Evolutionary conservation across 495 filamentous ascomycete genomes (phyloP), one percentile per base, ranked within the genome.

Genomic region (Penicillium angulare): DNA sequence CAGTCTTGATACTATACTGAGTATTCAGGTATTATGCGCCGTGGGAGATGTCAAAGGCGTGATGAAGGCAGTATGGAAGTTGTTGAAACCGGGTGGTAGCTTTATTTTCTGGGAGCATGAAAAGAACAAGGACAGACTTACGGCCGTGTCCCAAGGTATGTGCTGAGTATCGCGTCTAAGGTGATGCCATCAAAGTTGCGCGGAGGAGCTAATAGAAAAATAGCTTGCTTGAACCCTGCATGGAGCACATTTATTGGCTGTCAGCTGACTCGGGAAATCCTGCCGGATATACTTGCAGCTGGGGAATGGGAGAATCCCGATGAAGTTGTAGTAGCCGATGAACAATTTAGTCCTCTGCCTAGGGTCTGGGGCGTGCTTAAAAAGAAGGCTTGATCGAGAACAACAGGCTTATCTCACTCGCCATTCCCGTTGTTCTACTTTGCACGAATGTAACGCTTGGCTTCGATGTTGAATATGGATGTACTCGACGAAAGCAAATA

Each of bases 101-200:
- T 67, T 77, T 44, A 53, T 77, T 7, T 73, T 77, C 46, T 76
- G 70, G 67, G 74, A 77, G 47, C 72, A 77, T 41, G 57, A 44
- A n/a, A 33, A 36, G 42, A 73, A 50, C 48, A 48, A 43, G 38
- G 47, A 72, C 22, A n/a, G 5, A 31, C 24, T 67, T 20, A 72
- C 72, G 32, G 46, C 41, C 27, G 32, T 50, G 13, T 49, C 29
- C 41, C 65, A 68, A 61, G 60, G 65, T 66, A 61, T 49, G 57
- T 54, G n/a, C 29, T 43, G 8, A 4, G 23, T 38, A 3, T 41
- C 31, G 20, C 17, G n/a, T n/a, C n/a, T n/a, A n/a, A n/a, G n/a
- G 36, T 15, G 36, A 12, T 17, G 15, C 21, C 6, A 3, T 2
- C 0, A 29, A 29, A 5, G 21, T 31, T 18, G n/a, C 20, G 41